Conservation (phyloP, 495 filamentous ascomycete species). For the Xylaria telfairii region DNA sequence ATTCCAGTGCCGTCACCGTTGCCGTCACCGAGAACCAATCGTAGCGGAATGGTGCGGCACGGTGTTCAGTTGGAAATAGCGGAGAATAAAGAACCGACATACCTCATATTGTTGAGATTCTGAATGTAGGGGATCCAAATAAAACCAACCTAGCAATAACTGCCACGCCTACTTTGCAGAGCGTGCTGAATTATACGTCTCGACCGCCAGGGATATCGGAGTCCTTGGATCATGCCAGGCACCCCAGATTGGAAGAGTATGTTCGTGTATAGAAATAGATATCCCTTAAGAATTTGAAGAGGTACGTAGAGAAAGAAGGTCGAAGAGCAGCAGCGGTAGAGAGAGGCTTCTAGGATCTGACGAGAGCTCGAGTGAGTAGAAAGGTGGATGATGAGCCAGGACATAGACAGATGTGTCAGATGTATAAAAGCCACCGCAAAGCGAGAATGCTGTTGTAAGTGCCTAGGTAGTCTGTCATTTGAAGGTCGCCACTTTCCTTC, state of each 20-base stretch:
- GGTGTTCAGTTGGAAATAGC: background rate
- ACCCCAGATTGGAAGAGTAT: background rate
- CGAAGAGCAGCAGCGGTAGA: background rate
- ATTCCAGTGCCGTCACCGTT: background rate
- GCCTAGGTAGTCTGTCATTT: background rate
- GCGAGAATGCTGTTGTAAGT: background rate
- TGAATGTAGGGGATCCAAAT: background rate
- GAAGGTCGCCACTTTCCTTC: background rate
- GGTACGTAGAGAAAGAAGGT: background rate
- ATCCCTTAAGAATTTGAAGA: background rate
- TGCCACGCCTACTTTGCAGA: background rate
- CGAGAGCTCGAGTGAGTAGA: background rate
- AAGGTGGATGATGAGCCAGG: background rate
- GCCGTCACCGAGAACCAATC: background rate
- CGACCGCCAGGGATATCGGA: background rate
- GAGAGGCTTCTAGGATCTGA: background rate
- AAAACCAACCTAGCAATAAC: background rate
- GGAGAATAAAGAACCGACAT: background rate
- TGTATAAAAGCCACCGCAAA: background rate
- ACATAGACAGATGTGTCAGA: background rate
- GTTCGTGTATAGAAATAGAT: conserved; percentile 6
- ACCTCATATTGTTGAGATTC: background rate
- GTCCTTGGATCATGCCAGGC: background rate
- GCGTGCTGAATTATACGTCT: background rate
- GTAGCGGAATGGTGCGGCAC: background rate